phyloP scores from a whole-genome alignment of 2,329 filamentous ascomycete species.

The Pseudogymnoascus destructans region DNA sequence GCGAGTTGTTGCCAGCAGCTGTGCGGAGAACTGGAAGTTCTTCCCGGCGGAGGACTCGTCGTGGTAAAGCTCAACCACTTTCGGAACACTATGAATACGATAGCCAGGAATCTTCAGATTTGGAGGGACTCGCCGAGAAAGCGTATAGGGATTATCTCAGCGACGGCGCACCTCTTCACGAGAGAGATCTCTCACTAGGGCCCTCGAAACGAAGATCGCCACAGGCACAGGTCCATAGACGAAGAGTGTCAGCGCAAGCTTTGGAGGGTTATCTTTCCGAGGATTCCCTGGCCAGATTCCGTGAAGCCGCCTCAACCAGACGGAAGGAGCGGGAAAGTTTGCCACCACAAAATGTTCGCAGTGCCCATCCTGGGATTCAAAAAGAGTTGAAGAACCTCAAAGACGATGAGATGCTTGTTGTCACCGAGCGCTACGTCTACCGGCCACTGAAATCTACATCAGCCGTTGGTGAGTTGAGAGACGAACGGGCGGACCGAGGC shows the following conservation, averaged over 20 bases:
- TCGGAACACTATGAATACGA: background rate
- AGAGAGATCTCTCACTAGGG: background rate
- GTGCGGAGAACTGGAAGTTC: slow-evolving; percentile 1
- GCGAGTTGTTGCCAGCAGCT: background rate
- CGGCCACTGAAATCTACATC: background rate
- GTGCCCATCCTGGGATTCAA: background rate
- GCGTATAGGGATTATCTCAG: background rate
- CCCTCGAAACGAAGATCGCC: background rate
- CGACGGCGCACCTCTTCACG: background rate
- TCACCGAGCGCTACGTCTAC: slow-evolving; percentile 10
- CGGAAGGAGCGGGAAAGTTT: background rate
- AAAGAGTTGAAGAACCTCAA: background rate
- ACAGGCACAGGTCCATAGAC: background rate
- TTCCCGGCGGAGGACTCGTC: background rate
- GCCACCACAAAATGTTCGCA: background rate
- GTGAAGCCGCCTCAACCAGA: background rate
- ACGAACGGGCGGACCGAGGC: background rate
- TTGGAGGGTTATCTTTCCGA: background rate
- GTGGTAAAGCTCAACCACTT: background rate
- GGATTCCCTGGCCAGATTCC: background rate
- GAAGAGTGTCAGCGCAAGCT: background rate
- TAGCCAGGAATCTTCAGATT: background rate
- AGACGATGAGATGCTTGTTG: slow-evolving; percentile 8
- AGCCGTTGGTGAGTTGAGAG: background rate
- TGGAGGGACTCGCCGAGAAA: background rate